Evolutionary conservation across 306 rosid genomes (phyloP).

Genomic region (Prunus fruticosa): DNA sequence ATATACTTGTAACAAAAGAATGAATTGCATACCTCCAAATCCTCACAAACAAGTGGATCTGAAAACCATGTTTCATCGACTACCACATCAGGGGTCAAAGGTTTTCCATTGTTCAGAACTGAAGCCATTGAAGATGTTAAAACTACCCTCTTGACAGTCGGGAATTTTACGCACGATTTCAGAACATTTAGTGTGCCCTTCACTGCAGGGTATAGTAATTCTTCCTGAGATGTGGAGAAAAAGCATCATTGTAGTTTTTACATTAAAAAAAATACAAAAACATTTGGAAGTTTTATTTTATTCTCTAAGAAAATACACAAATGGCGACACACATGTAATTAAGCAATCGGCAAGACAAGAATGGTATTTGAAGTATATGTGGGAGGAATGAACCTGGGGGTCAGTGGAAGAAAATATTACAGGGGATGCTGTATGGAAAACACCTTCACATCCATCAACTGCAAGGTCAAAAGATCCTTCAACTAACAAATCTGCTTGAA

Average conservation of each 20-base stretch:
- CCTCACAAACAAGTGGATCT: conserved; percentile 21
- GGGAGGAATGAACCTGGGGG: conserved; percentile 30
- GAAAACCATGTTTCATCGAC: conserved; percentile 35
- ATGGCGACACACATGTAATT: too few relatives aligned
- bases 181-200: conserved; percentile 36
- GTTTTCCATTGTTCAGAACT: background rate
- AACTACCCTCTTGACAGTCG: conserved; percentile 27
- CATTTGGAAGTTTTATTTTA: too few relatives aligned
- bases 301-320: too few relatives aligned
- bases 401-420: background rate
- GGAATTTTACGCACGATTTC: conserved; percentile 21
- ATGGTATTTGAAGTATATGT: background rate
- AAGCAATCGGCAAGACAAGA: background rate
- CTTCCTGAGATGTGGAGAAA: conserved; percentile 9
- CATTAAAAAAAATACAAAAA: background rate
- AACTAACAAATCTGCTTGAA: conserved; percentile 43
- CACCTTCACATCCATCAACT: conserved; percentile 45
- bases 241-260: background rate
- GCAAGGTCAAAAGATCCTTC: conserved; percentile 47
- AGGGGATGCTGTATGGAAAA: conserved; percentile 58
- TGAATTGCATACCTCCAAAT: conserved; percentile 17
- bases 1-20: too few relatives aligned
- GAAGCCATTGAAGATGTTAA: conserved; percentile 32
- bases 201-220: conserved; percentile 28
- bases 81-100: conserved; percentile 17